These are phyloP conservation scores for Gaeumannomyces tritici DNA, from an alignment of 2,329 filamentous ascomycete genomes.

Conservation along the genomic window DNA sequence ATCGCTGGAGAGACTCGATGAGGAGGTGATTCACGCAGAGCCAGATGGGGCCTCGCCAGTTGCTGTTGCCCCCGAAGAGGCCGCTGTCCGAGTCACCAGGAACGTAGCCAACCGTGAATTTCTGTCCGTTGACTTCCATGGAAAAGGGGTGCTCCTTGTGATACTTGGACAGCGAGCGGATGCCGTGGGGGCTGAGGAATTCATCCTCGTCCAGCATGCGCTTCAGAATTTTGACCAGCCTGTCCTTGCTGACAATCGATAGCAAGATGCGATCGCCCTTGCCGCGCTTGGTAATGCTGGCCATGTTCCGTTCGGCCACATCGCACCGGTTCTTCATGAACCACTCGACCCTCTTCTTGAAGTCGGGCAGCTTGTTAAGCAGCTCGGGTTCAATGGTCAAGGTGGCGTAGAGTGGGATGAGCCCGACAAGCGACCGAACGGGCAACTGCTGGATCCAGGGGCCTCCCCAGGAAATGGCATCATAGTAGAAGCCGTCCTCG, in stretches of 20 bases:
- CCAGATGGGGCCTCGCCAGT: constrained; percentile 96
- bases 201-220: constrained; percentile 92
- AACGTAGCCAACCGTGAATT: constrained; percentile 80
- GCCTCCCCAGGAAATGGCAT: constrained; percentile 92
- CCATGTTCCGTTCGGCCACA: constrained; percentile 86
- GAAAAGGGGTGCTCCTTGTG: constrained; percentile 85
- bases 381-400: constrained; percentile 89
- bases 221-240: constrained; percentile 79
- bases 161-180: constrained; percentile 83
- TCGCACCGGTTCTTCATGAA: constrained; percentile 84
- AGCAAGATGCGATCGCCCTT: constrained; percentile 83
- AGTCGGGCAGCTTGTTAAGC: constrained; percentile 81
- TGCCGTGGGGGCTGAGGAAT: constrained; percentile 83
- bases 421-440: constrained; percentile 80
- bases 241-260: constrained; percentile 84
- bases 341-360: constrained; percentile 91
- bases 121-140: constrained; percentile 92
- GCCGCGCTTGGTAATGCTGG: constrained; percentile 81
- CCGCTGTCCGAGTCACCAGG: constrained; percentile 94
- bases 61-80: constrained; percentile 93
- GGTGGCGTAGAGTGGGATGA: constrained; percentile 89
- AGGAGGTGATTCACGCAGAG: constrained; percentile 91
- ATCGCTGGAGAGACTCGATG: constrained; percentile 87
- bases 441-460: constrained; percentile 90
- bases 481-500: constrained; percentile 95